These are phyloP conservation scores for Polygonum maritimum DNA, from an alignment of 148 eudicot species.

Conservation along the genomic window DNA sequence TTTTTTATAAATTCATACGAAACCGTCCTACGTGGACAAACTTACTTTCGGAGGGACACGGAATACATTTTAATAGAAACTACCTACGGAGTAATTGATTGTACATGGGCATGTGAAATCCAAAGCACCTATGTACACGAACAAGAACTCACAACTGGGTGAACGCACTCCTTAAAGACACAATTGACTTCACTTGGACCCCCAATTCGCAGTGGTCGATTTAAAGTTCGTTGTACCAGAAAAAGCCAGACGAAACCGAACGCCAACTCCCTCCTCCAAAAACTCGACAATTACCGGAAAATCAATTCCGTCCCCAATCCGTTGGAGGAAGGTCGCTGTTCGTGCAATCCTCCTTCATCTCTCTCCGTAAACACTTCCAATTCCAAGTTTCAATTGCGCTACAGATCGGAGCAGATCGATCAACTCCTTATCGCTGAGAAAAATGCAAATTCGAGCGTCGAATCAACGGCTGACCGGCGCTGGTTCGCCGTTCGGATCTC, in stretches of 20 bases:
- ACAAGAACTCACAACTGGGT: too few relatives aligned
- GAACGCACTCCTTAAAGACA: too few relatives aligned
- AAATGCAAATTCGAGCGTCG: conserved; percentile 52
- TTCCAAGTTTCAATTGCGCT: not conserved
- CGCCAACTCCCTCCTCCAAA: not conserved
- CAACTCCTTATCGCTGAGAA: conserved; percentile 2
- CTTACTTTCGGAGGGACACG: too few relatives aligned
- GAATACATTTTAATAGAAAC: too few relatives aligned
- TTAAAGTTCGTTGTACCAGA: not conserved
- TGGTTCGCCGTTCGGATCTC: conserved; percentile 36
- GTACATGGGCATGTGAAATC: too few relatives aligned
- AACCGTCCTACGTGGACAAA: too few relatives aligned
- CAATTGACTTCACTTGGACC: not conserved
- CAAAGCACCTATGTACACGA: too few relatives aligned
- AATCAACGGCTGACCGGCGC: conserved; percentile 29
- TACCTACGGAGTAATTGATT: too few relatives aligned
- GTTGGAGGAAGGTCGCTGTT: not conserved
- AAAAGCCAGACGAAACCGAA: not conserved
- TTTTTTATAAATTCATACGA: too few relatives aligned
- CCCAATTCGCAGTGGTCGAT: not conserved
- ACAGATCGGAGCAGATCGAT: conserved; percentile 4
- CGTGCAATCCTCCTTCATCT: not conserved
- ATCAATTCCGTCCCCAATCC: not conserved
- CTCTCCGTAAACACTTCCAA: not conserved
- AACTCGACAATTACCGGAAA: not conserved